Evolutionary conservation across 2,329 filamentous ascomycete species (phyloP).

Genomic region (Ophiostoma populinum): DNA sequence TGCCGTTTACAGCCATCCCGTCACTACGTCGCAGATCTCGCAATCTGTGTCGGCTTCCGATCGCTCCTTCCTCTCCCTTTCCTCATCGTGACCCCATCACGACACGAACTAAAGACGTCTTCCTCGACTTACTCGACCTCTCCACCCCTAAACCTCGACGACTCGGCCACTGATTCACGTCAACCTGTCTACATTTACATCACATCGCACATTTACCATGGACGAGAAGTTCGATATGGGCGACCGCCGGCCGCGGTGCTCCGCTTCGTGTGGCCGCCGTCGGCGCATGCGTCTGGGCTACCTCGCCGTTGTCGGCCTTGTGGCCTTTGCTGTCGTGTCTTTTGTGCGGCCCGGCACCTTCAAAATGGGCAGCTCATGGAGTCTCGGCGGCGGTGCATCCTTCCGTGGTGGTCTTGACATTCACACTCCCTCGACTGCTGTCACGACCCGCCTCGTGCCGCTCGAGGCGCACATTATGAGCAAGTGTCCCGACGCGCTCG

Average conservation of each 20-base stretch:
- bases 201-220: neutral
- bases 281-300: conserved; percentile 6
- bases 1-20: neutral
- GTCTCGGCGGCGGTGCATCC: too few relatives aligned
- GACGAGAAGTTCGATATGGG: neutral
- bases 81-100: neutral
- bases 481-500: conserved; percentile 82
- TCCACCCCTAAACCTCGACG: neutral
- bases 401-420: too few relatives aligned
- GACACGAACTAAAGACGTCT: neutral
- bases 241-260: neutral
- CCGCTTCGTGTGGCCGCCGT: neutral
- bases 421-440: too few relatives aligned
- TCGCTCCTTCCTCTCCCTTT: neutral
- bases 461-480: conserved; percentile 93
- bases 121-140: neutral
- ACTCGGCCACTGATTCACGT: too few relatives aligned
- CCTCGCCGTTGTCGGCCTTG: conserved; percentile 5
- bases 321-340: conserved; percentile 7
- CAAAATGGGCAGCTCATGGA: neutral
- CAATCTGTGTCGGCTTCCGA: neutral
- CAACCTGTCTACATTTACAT: neutral
- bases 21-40: neutral
- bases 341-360: conserved; percentile 6
- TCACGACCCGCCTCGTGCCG: conserved; percentile 36